Conservation (phyloP, 2,329 filamentous ascomycete genomes). For the Colletotrichum spinosum region DNA sequence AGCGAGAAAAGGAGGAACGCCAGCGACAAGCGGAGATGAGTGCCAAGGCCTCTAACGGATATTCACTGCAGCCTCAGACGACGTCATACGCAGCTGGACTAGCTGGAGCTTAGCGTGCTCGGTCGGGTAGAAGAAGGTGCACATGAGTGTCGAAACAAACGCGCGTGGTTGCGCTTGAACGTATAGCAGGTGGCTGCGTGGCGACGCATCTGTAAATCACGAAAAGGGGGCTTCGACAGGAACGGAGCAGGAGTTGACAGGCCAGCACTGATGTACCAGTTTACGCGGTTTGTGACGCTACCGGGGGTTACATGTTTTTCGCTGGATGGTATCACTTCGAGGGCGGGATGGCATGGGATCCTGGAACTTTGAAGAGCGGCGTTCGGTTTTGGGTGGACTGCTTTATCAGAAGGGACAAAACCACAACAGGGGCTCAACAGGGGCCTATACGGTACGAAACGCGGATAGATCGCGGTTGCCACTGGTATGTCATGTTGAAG, state of each 20-base stretch:
- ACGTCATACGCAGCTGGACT: constrained; percentile 38
- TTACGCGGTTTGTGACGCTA: neutral
- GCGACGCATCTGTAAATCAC: constrained; percentile 9
- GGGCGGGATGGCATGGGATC: constrained; percentile 24
- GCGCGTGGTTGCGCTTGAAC: too few species aligned
- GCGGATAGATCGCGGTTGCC: constrained; percentile 20
- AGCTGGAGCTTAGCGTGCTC: constrained; percentile 32
- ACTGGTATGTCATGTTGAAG: constrained; percentile 1
- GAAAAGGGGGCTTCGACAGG: constrained; percentile 4
- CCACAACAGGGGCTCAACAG: constrained; percentile 19
- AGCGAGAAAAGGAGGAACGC: constrained; percentile 82
- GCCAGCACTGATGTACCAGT: constrained; percentile 23
- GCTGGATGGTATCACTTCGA: constrained; percentile 22
- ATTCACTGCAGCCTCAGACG: constrained; percentile 49
- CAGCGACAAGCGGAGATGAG: constrained; percentile 62
- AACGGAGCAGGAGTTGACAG: constrained; percentile 23
- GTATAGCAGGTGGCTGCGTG: too few species aligned
- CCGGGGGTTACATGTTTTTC: constrained; percentile 24
- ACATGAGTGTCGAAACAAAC: too few species aligned
- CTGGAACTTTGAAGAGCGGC: constrained; percentile 20
- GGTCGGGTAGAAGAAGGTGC: neutral
- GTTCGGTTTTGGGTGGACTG: constrained; percentile 31
- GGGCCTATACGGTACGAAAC: constrained; percentile 12
- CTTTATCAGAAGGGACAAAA: constrained; percentile 27
- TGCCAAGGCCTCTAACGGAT: constrained; percentile 51